These are phyloP conservation scores for Actinomortierella ambigua DNA, from an alignment of 371 early-diverging fungal genomes.

Conservation along the genomic window DNA sequence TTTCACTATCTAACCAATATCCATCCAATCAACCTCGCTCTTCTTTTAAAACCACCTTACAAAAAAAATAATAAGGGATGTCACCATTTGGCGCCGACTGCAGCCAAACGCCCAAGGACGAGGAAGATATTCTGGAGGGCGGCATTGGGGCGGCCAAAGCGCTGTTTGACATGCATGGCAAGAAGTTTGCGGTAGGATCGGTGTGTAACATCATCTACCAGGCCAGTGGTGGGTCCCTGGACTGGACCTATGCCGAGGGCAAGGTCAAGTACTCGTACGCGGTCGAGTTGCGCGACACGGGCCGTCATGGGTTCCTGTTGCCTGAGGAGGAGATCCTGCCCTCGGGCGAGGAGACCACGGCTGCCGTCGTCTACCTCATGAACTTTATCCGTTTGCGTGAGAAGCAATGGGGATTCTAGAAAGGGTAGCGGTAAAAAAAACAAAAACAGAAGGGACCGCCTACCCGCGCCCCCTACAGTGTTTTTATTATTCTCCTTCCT, in stretches of 20 bases:
- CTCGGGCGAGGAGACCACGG: conserved; percentile 54
- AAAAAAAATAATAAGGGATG: conserved; percentile 16
- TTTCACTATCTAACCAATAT: conserved; percentile 3
- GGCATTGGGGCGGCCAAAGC: conserved; percentile 52
- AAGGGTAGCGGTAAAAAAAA: conserved; percentile 2
- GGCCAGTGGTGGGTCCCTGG: conserved; percentile 49
- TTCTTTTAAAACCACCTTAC: too few species aligned
- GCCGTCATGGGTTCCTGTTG: conserved; percentile 55
- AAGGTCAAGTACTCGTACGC: conserved; percentile 59
- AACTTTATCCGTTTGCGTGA: conserved; percentile 49
- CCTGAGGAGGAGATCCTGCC: conserved; percentile 57
- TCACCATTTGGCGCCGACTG: conserved; percentile 50
- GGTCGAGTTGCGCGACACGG: conserved; percentile 62
- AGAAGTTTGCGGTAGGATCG: conserved; percentile 53
- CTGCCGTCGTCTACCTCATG: conserved; percentile 45
- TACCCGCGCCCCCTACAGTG: too few species aligned
- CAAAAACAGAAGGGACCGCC: too few species aligned
- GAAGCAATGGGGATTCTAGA: conserved; percentile 33
- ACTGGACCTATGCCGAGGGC: conserved; percentile 51
- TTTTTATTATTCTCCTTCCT: too few species aligned
- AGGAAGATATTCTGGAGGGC: conserved; percentile 46
- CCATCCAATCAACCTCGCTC: not conserved
- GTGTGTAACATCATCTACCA: conserved; percentile 61
- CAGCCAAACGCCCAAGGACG: conserved; percentile 37
- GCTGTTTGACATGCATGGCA: conserved; percentile 53